Evolutionary conservation across 495 filamentous ascomycete species (phyloP).

Genomic region (Penicillium cosmopolitanum): DNA sequence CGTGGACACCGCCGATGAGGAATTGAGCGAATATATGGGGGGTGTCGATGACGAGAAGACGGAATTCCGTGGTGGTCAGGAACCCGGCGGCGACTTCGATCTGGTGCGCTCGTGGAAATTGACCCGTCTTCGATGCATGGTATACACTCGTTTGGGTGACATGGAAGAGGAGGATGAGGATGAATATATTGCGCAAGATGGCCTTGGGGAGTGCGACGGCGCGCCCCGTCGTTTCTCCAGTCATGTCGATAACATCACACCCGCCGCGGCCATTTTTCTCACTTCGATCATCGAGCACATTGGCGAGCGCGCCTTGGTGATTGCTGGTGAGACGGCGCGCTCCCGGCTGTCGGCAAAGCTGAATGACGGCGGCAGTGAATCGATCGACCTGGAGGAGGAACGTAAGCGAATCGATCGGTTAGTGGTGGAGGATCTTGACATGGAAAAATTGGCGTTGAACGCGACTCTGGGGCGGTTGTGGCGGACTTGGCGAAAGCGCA

Average conservation of each 20-base stretch:
- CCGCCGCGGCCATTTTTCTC: slow-evolving; percentile 92
- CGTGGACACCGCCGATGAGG: slow-evolving; percentile 85
- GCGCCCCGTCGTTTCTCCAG: slow-evolving; percentile 57
- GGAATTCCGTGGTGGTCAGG: slow-evolving; percentile 56
- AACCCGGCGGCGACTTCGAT: slow-evolving; percentile 70
- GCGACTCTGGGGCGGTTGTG: slow-evolving; percentile 85
- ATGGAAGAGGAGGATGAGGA: slow-evolving; percentile 98
- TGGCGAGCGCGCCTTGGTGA: slow-evolving; percentile 83
- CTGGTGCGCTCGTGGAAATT: slow-evolving; percentile 88
- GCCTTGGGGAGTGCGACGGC: slow-evolving; percentile 56
- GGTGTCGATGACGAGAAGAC: slow-evolving; percentile 72
- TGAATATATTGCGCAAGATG: slow-evolving; percentile 73
- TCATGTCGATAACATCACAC: slow-evolving; percentile 74
- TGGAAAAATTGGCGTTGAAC: slow-evolving; percentile 90
- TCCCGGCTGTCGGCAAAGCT: slow-evolving; percentile 58
- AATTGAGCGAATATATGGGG: slow-evolving; percentile 84
- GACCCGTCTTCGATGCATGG: slow-evolving; percentile 92
- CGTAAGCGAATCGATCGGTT: slow-evolving; percentile 59
- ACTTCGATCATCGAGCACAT: slow-evolving; percentile 94
- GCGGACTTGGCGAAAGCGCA: slow-evolving; percentile 92
- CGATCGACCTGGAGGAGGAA: slow-evolving; percentile 23
- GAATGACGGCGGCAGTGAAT: slow-evolving; percentile 28
- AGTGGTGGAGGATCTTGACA: slow-evolving; percentile 86
- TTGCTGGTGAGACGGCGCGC: slow-evolving; percentile 88
- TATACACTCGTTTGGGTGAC: slow-evolving; percentile 94